These are phyloP conservation scores for Moesziomyces sp. DNA, from an alignment of 1,284 basidiomycete species.

Conservation along the genomic window DNA sequence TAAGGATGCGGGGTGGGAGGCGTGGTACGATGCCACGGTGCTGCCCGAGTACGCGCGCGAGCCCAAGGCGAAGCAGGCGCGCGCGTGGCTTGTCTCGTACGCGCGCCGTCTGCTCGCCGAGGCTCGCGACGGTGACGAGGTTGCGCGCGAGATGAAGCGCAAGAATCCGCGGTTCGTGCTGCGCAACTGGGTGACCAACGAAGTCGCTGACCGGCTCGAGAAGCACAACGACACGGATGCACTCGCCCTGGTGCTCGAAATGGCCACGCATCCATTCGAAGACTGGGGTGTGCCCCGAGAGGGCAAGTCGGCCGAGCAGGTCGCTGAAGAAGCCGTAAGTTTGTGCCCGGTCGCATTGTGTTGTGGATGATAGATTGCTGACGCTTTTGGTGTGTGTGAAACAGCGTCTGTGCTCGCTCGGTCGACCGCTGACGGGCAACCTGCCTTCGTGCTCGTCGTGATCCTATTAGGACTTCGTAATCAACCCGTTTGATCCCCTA, in stretches of 20 bases:
- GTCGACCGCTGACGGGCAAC: slow-evolving; percentile 45
- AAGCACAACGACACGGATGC: slow-evolving; percentile 57
- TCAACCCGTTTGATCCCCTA: slow-evolving; percentile 7
- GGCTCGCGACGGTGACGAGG: slow-evolving; percentile 26
- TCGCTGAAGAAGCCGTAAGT: slow-evolving; percentile 75
- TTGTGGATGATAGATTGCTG: not conserved
- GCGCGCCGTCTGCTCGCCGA: slow-evolving; percentile 40
- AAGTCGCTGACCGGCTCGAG: slow-evolving; percentile 57
- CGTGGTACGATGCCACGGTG: slow-evolving; percentile 41
- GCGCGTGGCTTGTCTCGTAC: slow-evolving; percentile 53
- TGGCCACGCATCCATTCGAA: slow-evolving; percentile 57
- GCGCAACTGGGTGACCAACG: slow-evolving; percentile 65
- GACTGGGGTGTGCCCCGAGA: slow-evolving; percentile 43
- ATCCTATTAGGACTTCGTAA: not conserved
- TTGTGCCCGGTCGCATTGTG: not conserved
- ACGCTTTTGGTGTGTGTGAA: not conserved
- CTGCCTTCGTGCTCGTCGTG: slow-evolving; percentile 63
- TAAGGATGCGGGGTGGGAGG: slow-evolving; percentile 1
- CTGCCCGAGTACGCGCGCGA: slow-evolving; percentile 35
- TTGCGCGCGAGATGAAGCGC: slow-evolving; percentile 36
- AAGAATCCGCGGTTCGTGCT: slow-evolving; percentile 63
- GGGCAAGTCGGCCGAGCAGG: slow-evolving; percentile 68
- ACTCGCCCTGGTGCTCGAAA: slow-evolving; percentile 54
- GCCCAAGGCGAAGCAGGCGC: slow-evolving; percentile 37
- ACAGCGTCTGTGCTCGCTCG: slow-evolving; percentile 51